Conservation (phyloP, 148 eudicot species). For the Rhododendron ferrugineum region DNA sequence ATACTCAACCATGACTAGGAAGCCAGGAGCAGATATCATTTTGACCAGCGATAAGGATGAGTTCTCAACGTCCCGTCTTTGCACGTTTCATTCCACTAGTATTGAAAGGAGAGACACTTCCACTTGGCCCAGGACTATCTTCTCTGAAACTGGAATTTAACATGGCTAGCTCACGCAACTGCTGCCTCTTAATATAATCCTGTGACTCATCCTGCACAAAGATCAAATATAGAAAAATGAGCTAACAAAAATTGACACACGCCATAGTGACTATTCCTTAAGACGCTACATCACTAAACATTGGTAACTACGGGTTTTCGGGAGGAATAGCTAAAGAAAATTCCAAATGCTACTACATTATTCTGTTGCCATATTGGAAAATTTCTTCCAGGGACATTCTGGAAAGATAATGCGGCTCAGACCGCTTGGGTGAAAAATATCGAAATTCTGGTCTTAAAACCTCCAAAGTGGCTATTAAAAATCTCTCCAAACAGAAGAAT, state of each 20-base stretch:
- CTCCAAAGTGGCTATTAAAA: neutral
- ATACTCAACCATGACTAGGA: constrained; percentile 8
- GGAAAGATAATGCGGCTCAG: too few species aligned
- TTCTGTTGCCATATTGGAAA: neutral
- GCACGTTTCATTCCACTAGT: constrained; percentile 91
- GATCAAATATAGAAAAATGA: neutral
- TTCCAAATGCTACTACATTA: neutral
- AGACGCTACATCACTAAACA: neutral
- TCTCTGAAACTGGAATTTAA: constrained; percentile 76
- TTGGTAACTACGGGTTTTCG: neutral
- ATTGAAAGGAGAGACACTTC: constrained; percentile 80
- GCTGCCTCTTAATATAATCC: constrained; percentile 78
- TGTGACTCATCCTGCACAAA: constrained; percentile 68
- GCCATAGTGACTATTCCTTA: neutral
- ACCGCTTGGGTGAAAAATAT: neutral
- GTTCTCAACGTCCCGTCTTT: constrained; percentile 63
- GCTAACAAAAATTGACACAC: neutral
- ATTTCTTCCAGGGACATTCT: neutral
- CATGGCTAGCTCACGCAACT: constrained; percentile 78
- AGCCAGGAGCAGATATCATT: constrained; percentile 11
- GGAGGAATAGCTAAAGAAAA: neutral
- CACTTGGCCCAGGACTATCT: constrained; percentile 86
- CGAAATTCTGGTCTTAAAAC: neutral
- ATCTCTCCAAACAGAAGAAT: neutral
- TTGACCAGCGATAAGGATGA: neutral